Evolutionary conservation across 257 asterid species (phyloP).

Genomic region (Voacanga thouarsii): DNA sequence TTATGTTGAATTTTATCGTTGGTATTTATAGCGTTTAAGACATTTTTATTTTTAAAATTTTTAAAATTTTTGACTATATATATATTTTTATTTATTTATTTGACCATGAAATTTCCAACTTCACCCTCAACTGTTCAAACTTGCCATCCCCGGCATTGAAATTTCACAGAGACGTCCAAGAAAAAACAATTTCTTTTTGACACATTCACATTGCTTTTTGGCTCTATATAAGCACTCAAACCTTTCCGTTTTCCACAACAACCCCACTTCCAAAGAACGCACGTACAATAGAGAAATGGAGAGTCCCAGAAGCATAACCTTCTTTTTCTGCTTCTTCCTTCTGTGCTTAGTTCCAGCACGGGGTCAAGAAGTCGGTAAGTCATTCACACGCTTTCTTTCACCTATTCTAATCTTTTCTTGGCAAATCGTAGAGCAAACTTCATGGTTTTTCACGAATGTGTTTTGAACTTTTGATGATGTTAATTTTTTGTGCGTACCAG

Average conservation of each 20-base stretch:
- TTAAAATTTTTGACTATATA: no score
- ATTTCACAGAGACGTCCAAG: neutral
- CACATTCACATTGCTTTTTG: neutral
- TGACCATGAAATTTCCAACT: neutral
- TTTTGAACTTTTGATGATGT: neutral
- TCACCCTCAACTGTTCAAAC: neutral
- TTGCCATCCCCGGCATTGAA: neutral
- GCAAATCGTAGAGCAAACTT: no score
- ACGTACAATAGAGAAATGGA: slow-evolving; percentile 12
- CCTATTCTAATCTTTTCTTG: no score
- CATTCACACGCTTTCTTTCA: neutral
- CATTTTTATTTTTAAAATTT: no score
- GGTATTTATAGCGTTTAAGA: no score
- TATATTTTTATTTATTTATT: no score
- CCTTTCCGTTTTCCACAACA: neutral
- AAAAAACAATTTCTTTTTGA: neutral
- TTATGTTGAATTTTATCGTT: no score
- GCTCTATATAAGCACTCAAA: slow-evolving; percentile 6
- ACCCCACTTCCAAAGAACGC: neutral
- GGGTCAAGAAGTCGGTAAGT: slow-evolving; percentile 58
- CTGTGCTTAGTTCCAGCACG: slow-evolving; percentile 22
- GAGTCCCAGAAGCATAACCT: slow-evolving; percentile 9
- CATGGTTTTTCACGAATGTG: no score
- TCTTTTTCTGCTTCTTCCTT: slow-evolving; percentile 24
- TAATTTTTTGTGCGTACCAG: slow-evolving; percentile 25